Conservation (phyloP, 2,329 filamentous ascomycete genomes). For the Cladobotryum protrusum region DNA sequence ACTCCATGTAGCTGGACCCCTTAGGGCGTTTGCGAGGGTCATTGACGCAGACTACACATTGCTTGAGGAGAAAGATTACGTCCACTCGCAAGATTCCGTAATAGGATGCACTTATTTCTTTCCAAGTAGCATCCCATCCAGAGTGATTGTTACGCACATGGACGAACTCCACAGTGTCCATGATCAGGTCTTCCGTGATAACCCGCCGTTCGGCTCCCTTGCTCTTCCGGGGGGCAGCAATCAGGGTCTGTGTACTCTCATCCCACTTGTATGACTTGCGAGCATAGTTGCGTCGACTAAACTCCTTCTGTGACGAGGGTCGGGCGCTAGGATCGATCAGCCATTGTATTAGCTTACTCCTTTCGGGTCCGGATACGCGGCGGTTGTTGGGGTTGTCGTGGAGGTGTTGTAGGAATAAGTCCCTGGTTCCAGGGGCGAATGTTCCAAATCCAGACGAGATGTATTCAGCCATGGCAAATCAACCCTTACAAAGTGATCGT, state of each 20-base stretch:
- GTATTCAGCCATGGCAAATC: too few species aligned
- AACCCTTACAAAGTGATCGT: too few species aligned
- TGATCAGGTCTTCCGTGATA: constrained; percentile 10
- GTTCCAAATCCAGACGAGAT: too few species aligned
- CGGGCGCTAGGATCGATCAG: background rate
- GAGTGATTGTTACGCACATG: constrained; percentile 10
- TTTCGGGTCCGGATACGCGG: too few species aligned
- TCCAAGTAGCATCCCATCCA: constrained; percentile 15
- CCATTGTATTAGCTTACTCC: too few species aligned
- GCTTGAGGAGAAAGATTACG: constrained; percentile 13
- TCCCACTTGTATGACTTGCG: constrained; percentile 13
- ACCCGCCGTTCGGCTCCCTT: constrained; percentile 1
- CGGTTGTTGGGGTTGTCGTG: too few species aligned
- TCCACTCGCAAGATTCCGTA: constrained; percentile 14
- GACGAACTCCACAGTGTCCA: constrained; percentile 7
- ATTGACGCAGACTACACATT: constrained; percentile 7
- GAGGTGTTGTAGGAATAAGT: too few species aligned
- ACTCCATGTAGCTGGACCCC: too few species aligned
- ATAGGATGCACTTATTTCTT: constrained; percentile 8
- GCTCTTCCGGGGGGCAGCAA: background rate
- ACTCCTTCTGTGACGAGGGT: constrained; percentile 8
- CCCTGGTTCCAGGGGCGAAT: too few species aligned
- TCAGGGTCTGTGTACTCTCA: background rate
- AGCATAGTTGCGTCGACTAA: constrained; percentile 14
- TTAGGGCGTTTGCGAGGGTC: constrained; percentile 4